Evolutionary conservation across 192 early-diverging fungal species (phyloP), one percentile per base, ranked within the genome.

Genomic region (Borealophlyctis nickersoniae): DNA sequence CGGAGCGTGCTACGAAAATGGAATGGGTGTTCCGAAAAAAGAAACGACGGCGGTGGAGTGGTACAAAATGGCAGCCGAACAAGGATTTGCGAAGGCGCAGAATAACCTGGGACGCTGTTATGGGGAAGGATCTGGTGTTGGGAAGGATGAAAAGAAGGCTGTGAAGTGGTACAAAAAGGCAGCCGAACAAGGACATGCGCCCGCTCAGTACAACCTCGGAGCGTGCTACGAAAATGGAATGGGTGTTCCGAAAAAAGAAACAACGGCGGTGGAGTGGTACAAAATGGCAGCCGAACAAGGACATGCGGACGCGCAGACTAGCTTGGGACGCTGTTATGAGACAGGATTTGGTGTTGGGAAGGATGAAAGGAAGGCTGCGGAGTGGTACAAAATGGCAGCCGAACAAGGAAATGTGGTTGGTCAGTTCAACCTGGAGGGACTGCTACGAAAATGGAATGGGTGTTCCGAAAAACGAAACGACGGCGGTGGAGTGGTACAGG

Each of bases 81-180:
- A 76, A 39, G 87, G 86, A 2, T 85, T 88, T 64, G 81, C 85
- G 23, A 67, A 88, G 2, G 91, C 89, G 26, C 88, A 90, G 60
- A 91, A 90, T 60, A 89, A 87, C 11, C 79, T 94, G 28, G 92
- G 91, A 2, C 87, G 85, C 60, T 78, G 90, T 34, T 92, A 90
- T 56, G 89, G 91, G 62, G 87, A 91, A 55, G 92, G 91, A 2
- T 69, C 87, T 2, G 92, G 90, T 23, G 75, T 75, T 11, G 63
- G 78, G 33, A 76, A 76, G 65, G 77, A 88, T 69, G 54, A 78
- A 9, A 74, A 76, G 32, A 73, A 82, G 31, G 74, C 74, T 4
- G 62, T 69, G n/a, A 56, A 45, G 32, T 81, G 67, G 67, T 77
- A 74, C 51, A 13, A 66, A 51, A 56, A 56, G 26, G 81, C 74